Evolutionary conservation across 768 basidiomycete species (phyloP), one percentile per base, ranked within the genome.

Genomic region (Hypsizygus marmoreus): DNA sequence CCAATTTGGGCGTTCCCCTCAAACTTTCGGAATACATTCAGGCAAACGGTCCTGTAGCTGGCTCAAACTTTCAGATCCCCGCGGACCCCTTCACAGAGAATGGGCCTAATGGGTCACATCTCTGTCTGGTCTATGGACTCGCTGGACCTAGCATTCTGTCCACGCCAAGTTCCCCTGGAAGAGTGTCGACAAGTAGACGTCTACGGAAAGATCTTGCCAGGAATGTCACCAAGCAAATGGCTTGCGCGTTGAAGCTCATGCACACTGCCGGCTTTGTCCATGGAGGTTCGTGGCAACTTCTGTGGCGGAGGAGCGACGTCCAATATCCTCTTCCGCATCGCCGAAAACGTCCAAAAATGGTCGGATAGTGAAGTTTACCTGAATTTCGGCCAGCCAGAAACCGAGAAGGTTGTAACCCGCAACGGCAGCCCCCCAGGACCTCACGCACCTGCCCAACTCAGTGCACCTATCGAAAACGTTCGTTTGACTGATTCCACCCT

Each of bases 101-200:
- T 14, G 75, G 78, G 16, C 75, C 75, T 1, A 80, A 79, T 55
- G 80, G 79, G 29, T 64, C 67, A 33, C 80, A 81, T 56, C 70
- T 67, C 19, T 77, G 66, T 54, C 69, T 80, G 55, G 67, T 79
- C 38, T 74, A 59, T 64, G 69, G 67, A 37, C 62, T 80, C 41
- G 65, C 74, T 23, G 77, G 79, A 1, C 74, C 70, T 2, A 69
- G 61, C 45, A 36, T 72, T 33, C 44, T 52, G 30, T 30, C 70
- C 35, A 58, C 71, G 53, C 55, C 53, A 4, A 55, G 64, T n/a
- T 65, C 40, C 39, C 68, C 65, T 3, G 63, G 66, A n/a, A 35
- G 62, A 50, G 45, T 54, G 8, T 30, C 51, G 16, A 58, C 64
- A 25, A 66, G 63, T 53, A 39, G 66, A 33, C 54, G 68, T 40